A percentile compares a stretch with the other conserved stretches of the same genome.
These are phyloP conservation scores for Monilinia laxa DNA, from an alignment of 2,329 filamentous ascomycete genomes.

Conservation along the genomic window DNA sequence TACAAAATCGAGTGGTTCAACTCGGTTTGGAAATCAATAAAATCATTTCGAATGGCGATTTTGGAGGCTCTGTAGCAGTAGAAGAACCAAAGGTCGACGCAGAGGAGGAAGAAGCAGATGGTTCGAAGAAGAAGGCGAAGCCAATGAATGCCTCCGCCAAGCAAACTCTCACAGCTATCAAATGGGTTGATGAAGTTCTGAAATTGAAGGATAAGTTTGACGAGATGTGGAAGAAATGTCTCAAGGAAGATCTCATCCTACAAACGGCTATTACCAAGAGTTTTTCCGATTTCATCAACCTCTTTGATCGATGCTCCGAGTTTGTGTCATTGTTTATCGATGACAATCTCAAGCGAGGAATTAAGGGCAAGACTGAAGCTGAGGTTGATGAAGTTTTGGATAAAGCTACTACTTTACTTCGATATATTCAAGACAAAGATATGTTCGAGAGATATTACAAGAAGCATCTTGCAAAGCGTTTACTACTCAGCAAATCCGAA, in stretches of 20 bases:
- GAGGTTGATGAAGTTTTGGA: conserved; percentile 84
- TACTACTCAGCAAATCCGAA: conserved; percentile 85
- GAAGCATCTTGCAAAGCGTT: conserved; percentile 84
- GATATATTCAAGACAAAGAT: conserved; percentile 89
- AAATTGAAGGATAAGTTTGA: conserved; percentile 88
- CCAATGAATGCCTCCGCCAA: conserved; percentile 63
- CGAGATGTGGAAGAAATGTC: conserved; percentile 69
- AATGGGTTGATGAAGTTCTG: conserved; percentile 93
- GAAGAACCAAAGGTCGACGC: conserved; percentile 48
- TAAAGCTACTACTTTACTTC: conserved; percentile 82
- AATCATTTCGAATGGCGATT: conserved; percentile 55
- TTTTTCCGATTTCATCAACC: conserved; percentile 90
- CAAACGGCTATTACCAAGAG: conserved; percentile 82
- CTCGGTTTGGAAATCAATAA: conserved; percentile 83
- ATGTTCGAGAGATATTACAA: conserved; percentile 98
- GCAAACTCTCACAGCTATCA: conserved; percentile 82
- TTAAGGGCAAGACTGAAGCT: conserved; percentile 86
- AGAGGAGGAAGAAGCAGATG: conserved; percentile 27
- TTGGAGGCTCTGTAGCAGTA: conserved; percentile 43
- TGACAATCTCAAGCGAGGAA: conserved; percentile 89
- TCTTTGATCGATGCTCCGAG: conserved; percentile 81
- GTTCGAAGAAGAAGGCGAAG: conserved; percentile 49
- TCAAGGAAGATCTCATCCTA: conserved; percentile 71
- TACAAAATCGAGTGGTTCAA: conserved; percentile 74
- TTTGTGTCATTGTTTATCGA: conserved; percentile 97